Evolutionary conservation across 2,329 filamentous ascomycete species (phyloP).

Genomic region (Byssoonygena ceratinophila): DNA sequence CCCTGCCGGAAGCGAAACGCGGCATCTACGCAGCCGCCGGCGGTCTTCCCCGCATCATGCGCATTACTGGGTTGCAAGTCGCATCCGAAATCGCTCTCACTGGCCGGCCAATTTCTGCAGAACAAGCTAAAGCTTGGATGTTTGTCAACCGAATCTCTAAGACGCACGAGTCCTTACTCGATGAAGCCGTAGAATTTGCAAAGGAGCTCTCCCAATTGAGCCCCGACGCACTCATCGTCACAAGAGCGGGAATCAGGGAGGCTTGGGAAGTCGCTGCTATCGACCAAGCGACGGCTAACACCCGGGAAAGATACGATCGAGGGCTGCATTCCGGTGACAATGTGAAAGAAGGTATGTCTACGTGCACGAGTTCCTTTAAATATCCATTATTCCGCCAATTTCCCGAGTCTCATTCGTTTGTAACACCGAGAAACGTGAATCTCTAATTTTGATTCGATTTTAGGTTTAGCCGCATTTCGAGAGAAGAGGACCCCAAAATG

Average conservation of each 20-base stretch:
- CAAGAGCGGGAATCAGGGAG: constrained; percentile 55
- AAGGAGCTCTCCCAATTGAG: constrained; percentile 51
- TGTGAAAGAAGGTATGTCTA: constrained; percentile 62
- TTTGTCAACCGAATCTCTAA: constrained; percentile 54
- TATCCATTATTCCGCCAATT: background rate
- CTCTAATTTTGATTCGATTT: background rate
- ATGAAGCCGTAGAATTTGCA: constrained; percentile 57
- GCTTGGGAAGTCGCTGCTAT: constrained; percentile 59
- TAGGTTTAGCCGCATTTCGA: constrained; percentile 71
- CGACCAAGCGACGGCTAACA: constrained; percentile 61
- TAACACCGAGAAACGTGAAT: background rate
- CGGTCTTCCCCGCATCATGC: constrained; percentile 55
- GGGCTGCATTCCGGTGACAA: constrained; percentile 75
- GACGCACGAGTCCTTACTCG: constrained; percentile 65
- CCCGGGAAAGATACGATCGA: constrained; percentile 75
- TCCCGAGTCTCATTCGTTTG: too few relatives aligned
- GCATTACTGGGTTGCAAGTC: constrained; percentile 56
- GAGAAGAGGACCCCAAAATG: constrained; percentile 81
- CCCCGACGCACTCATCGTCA: constrained; percentile 65
- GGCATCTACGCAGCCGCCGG: constrained; percentile 63
- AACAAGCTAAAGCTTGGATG: constrained; percentile 52
- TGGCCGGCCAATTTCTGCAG: constrained; percentile 49
- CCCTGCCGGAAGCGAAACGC: constrained; percentile 58
- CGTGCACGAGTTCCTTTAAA: too few relatives aligned
- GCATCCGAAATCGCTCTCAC: constrained; percentile 62